A percentile compares a stretch with the other conserved stretches of the same genome.
Evolutionary conservation across 495 filamentous ascomycete genomes (phyloP).

Genomic region (Immersiella caudata): DNA sequence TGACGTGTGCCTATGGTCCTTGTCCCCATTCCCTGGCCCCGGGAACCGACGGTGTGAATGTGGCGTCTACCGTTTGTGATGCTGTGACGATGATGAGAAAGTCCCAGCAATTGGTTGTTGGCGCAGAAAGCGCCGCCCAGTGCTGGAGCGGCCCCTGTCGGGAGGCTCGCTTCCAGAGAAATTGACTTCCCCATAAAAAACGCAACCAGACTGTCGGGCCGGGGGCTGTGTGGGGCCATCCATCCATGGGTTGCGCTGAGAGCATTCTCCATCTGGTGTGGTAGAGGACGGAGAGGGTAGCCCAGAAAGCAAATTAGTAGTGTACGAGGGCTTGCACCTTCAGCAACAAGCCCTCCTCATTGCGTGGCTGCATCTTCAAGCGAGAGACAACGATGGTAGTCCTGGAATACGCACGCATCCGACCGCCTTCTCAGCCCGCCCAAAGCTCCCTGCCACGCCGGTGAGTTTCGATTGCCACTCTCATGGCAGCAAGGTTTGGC

Average conservation of each 20-base stretch:
- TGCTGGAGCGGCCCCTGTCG: not conserved
- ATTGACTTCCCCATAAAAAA: constrained; percentile 24
- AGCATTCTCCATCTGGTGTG: not conserved
- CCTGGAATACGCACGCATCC: too few relatives aligned
- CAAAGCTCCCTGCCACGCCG: too few relatives aligned
- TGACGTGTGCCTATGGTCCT: not conserved
- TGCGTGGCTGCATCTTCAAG: too few relatives aligned
- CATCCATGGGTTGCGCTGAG: not conserved
- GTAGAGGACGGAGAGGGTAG: not conserved
- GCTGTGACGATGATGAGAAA: not conserved
- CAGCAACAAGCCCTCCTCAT: too few relatives aligned
- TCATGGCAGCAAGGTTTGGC: too few relatives aligned
- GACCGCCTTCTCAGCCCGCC: too few relatives aligned
- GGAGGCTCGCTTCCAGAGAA: constrained; percentile 22
- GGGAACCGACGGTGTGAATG: not conserved
- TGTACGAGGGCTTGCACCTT: too few relatives aligned
- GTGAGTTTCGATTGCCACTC: too few relatives aligned
- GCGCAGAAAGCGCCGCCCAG: not conserved
- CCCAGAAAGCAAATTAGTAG: too few relatives aligned
- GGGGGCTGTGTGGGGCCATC: constrained; percentile 17
- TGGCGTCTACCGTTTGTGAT: constrained; percentile 4
- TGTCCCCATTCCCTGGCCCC: not conserved
- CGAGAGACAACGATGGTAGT: too few relatives aligned
- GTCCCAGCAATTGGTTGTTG: not conserved
- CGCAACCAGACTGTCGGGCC: constrained; percentile 26